These are phyloP conservation scores for Cystobasidiaceae sp. DNA, from an alignment of 1,284 basidiomycete genomes.

Conservation along the genomic window DNA sequence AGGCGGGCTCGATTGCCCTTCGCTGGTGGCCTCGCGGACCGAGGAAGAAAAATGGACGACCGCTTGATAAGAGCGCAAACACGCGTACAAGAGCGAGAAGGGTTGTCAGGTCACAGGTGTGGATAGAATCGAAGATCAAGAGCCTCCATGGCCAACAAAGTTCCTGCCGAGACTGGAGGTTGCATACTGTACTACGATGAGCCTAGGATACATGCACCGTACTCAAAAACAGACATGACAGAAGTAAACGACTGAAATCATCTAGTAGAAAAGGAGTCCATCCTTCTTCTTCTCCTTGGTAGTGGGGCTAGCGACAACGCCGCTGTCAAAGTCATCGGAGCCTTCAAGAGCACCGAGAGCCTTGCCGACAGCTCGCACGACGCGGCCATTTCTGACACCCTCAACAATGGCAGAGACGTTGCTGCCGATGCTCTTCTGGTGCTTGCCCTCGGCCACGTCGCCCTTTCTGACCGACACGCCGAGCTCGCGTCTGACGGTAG, in stretches of 20 bases:
- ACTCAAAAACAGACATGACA: too few relatives aligned
- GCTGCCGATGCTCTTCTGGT: conserved; percentile 12
- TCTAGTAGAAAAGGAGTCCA: conserved; percentile 11
- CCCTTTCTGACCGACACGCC: conserved; percentile 20
- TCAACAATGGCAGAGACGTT: conserved; percentile 22
- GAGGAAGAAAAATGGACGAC: neutral
- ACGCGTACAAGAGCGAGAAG: too few relatives aligned
- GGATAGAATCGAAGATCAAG: too few relatives aligned
- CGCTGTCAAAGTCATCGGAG: neutral
- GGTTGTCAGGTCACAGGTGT: too few relatives aligned
- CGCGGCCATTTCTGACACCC: conserved; percentile 17
- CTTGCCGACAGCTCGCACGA: conserved; percentile 13
- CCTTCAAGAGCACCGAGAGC: conserved; percentile 1
- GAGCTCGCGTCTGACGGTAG: conserved; percentile 11
- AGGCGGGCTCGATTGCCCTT: neutral
- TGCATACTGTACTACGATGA: too few relatives aligned
- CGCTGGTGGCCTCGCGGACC: neutral
- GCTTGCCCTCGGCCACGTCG: conserved; percentile 25
- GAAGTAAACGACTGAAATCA: neutral
- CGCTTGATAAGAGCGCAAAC: neutral
- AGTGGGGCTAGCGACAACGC: conserved; percentile 8
- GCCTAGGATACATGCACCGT: too few relatives aligned
- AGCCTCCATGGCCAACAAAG: too few relatives aligned
- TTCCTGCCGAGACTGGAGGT: too few relatives aligned
- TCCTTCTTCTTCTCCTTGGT: conserved; percentile 15